Evolutionary conservation across 768 basidiomycete genomes (phyloP).

Genomic region (Strobilomyces echinocephalus): DNA sequence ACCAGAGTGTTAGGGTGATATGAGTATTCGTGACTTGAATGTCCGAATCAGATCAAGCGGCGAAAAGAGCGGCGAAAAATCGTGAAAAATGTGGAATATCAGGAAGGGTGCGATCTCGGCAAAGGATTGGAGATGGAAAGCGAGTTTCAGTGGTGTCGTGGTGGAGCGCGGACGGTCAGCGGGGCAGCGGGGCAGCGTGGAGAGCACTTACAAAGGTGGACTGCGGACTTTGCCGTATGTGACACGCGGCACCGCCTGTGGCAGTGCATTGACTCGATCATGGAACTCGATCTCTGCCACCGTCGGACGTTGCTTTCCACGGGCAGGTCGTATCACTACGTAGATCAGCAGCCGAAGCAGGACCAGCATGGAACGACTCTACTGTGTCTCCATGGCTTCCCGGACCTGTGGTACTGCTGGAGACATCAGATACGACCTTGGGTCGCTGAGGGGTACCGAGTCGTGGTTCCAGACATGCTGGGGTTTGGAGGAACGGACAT

Average conservation of each 20-base stretch:
- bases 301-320: constrained; percentile 48
- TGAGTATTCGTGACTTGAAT: constrained; percentile 22
- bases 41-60: constrained; percentile 20
- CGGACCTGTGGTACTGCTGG: constrained; percentile 73
- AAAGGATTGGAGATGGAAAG: constrained; percentile 14
- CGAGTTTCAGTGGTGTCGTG: constrained; percentile 4
- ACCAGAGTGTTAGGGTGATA: constrained; percentile 33
- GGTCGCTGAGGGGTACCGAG: constrained; percentile 56
- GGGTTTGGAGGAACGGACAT: constrained; percentile 69
- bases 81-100: constrained; percentile 8
- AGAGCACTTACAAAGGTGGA: constrained; percentile 26
- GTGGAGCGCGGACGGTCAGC: constrained; percentile 13
- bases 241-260: constrained; percentile 22
- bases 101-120: constrained; percentile 8
- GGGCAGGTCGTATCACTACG: constrained; percentile 63
- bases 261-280: constrained; percentile 19
- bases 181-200: constrained; percentile 18
- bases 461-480: constrained; percentile 46
- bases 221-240: constrained; percentile 27
- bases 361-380: constrained; percentile 43
- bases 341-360: constrained; percentile 56
- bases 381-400: constrained; percentile 79
- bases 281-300: constrained; percentile 33
- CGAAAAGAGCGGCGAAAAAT: constrained; percentile 22
- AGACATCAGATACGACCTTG: constrained; percentile 69